Evolutionary conservation across 106 monocot species (phyloP).

Genomic region (Phalaenopsis equestris): DNA sequence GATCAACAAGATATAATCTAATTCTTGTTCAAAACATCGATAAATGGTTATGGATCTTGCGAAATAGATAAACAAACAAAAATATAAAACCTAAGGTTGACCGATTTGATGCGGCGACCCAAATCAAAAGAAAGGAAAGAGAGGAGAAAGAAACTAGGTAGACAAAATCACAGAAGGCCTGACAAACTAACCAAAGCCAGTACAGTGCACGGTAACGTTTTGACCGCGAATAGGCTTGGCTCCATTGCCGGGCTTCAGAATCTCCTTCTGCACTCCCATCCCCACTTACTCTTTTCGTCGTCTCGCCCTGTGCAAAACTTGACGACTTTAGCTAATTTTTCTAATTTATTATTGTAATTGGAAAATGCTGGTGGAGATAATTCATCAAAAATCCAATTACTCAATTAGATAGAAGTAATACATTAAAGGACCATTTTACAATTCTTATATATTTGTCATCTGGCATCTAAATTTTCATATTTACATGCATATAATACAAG

Average conservation of each 20-base stretch:
- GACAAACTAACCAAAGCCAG: conserved; percentile 36
- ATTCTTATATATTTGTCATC: no score
- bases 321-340: no score
- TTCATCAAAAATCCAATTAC: no score
- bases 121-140: not conserved
- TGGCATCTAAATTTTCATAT: no score
- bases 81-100: not conserved
- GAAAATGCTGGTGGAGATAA: no score
- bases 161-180: not conserved
- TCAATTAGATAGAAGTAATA: no score
- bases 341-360: no score
- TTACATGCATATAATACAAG: no score
- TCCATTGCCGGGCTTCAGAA: conserved; percentile 35
- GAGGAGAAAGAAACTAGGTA: not conserved
- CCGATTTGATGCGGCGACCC: not conserved
- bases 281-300: not conserved
- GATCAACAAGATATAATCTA: not conserved
- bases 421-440: no score
- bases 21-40: not conserved
- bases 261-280: conserved; percentile 49
- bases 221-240: conserved; percentile 39
- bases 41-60: not conserved
- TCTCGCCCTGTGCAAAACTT: not conserved
- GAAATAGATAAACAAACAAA: not conserved
- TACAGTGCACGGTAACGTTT: conserved; percentile 58